Conservation (phyloP, 2,329 filamentous ascomycete genomes). For the Xylariaceae sp. region DNA sequence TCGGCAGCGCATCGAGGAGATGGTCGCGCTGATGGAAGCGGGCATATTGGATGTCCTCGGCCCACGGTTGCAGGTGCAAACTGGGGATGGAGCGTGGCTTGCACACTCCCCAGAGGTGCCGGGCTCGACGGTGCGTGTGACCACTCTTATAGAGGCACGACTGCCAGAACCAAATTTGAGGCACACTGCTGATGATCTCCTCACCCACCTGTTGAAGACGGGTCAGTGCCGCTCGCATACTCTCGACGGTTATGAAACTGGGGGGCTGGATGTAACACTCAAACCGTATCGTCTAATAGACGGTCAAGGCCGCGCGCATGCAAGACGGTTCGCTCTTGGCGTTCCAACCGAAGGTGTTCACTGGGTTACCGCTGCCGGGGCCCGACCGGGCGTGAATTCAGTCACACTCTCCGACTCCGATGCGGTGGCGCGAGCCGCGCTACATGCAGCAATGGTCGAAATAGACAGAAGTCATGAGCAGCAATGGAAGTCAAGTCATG, state of each 20-base stretch:
- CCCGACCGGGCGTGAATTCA: constrained; percentile 23
- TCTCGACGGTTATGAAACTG: constrained; percentile 13
- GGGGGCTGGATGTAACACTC: constrained; percentile 10
- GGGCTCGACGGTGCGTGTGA: constrained; percentile 11
- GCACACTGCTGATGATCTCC: constrained; percentile 19
- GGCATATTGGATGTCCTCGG: constrained; percentile 17
- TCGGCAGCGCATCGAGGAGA: constrained; percentile 21
- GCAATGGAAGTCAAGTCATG: not conserved
- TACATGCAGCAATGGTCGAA: constrained; percentile 1
- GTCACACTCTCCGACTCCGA: constrained; percentile 16
- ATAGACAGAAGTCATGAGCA: not conserved
- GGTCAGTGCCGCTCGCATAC: constrained; percentile 19
- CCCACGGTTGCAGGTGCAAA: constrained; percentile 7
- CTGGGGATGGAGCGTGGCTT: constrained; percentile 12
- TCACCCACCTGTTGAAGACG: constrained; percentile 7
- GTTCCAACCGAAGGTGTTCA: constrained; percentile 25
- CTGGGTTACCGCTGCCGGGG: constrained; percentile 21
- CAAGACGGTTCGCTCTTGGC: constrained; percentile 19
- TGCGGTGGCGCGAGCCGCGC: constrained; percentile 12
- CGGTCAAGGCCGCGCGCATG: constrained; percentile 11
- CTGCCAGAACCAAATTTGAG: constrained; percentile 17
- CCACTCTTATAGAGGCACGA: constrained; percentile 22
- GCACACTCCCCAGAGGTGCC: constrained; percentile 12
- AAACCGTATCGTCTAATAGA: constrained; percentile 11
- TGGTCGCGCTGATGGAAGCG: constrained; percentile 23